Evolutionary conservation across 306 rosid genomes (phyloP), one percentile per base, ranked within the genome.

Genomic region (Crotalaria pallida): DNA sequence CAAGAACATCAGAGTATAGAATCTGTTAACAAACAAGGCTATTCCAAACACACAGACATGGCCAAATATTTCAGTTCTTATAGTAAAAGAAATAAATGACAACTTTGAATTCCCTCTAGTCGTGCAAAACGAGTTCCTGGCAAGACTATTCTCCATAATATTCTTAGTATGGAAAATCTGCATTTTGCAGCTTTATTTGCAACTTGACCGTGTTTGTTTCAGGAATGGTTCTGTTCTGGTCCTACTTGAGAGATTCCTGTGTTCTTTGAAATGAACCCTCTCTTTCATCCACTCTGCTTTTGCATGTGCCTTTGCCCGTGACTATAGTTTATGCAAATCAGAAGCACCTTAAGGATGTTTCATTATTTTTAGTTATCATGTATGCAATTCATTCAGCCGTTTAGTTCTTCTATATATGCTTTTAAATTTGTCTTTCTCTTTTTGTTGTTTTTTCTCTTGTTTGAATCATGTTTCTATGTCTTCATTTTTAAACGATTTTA

Each of bases 181-280:
- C 43, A 36, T 36, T 2, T 0, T 36, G 43, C 84, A 81, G 79
- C 82, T 77, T 81, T 81, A 59, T 55, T 69, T 52, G 4, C 63
- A 58, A 50, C 68, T 65, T 73, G 74, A 22, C 29, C 51, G 44
- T 51, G 36, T 72, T 65, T 49, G 64, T 57, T 72, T 61, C 70
- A 3, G 41, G 53, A 69, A n/a, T 69, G 36, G 41, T 11, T 67
- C 70, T 40, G 59, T 47, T 67, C 75, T 50, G 66, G 72, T 50
- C 74, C 83, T 73, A 78, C 57, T n/a, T 36, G 34, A 50, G 69
- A 72, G n/a, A n/a, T 78, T 67, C 83, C 71, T 79, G 79, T 67
- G 67, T 50, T 66, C 40, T 67, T 36, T 36, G 40, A 57, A 56
- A 67, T 77, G 69, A 47, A 57, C 61, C 71, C 77, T 70, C 62